These are phyloP conservation scores for Pisolithus orientalis DNA, from an alignment of 768 basidiomycete genomes.

Conservation along the genomic window DNA sequence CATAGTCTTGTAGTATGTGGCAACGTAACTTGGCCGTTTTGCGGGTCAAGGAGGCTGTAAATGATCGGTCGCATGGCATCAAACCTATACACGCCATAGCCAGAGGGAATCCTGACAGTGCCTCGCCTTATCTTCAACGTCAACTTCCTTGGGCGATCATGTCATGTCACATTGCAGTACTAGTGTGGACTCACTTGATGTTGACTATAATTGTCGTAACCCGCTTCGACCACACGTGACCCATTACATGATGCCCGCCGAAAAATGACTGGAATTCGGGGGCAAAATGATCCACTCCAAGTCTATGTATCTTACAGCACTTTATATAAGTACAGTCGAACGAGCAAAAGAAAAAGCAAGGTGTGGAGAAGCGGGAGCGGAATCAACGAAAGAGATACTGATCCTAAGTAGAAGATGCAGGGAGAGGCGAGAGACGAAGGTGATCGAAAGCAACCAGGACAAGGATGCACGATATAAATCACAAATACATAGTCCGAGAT, in stretches of 20 bases:
- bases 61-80: background rate
- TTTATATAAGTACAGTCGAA: constrained; percentile 25
- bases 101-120: background rate
- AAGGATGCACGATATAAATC: constrained; percentile 25
- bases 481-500: constrained; percentile 22
- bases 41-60: background rate
- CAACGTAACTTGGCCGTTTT: too few species aligned
- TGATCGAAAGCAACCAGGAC: constrained; percentile 21
- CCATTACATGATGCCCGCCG: background rate
- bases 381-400: constrained; percentile 1
- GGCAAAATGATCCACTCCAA: constrained; percentile 2
- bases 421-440: constrained; percentile 10
- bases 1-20: too few species aligned
- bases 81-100: background rate
- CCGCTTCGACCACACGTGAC: background rate
- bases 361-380: background rate
- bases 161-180: background rate
- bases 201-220: background rate
- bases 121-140: background rate
- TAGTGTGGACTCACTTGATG: background rate
- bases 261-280: background rate
- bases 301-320: constrained; percentile 17
- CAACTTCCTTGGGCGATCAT: background rate
- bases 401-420: background rate
- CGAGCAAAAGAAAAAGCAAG: constrained; percentile 6